Base-by-base conservation (phyloP, 225 moss, liverwort and hornwort species). In the Thuidium tamariscinum region DNA sequence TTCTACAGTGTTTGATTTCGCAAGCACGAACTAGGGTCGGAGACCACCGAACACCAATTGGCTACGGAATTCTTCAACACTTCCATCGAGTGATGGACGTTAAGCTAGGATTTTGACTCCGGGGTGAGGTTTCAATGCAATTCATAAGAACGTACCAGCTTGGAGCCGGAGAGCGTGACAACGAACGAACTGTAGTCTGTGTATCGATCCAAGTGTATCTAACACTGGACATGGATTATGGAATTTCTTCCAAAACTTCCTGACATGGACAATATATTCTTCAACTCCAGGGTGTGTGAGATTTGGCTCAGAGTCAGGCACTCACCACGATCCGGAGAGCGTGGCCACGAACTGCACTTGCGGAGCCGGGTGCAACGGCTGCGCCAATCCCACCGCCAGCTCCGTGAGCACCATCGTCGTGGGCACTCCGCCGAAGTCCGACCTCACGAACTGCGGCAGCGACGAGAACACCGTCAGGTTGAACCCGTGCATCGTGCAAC, bases 301-400 rank as follows among this genome's bases (percentile, higher is more conserved):
- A 34, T 34, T 34, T 13, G 74, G 34, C 49, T 2, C 13, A 34
- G 51, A 18, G n/a, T n/a, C n/a, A n/a, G n/a, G n/a, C n/a, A 13
- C 82, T 5, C 21, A 87, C 97, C 96, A 97, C 70, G 95, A 95
- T 10, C 96, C 97, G 32, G 83, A 87, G 41, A 97, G 94, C 19
- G 97, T 97, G 73, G 75, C 83, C 8, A 97, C 94, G 42, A 97
- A 96, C 61, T 97, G 94, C 41, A 95, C 94, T 86, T 90, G 62
- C 4, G 95, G 96, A 46, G 92, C 86, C n/a, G 94, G 80, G 73
- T 97, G 97, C 74, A 96, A 90, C 67, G 92, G 93, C 92, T 96
- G 96, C 85, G 85, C 87, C 56, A 96, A 67, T 32, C 93, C 96
- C 26, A 89, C 93, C 11, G 94, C 75, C 56, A 97, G 83, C 93